A percentile compares a stretch with the other conserved stretches of the same genome.
Evolutionary conservation across 345 rosid genomes (phyloP).

Genomic region (Aquilaria sinensis): DNA sequence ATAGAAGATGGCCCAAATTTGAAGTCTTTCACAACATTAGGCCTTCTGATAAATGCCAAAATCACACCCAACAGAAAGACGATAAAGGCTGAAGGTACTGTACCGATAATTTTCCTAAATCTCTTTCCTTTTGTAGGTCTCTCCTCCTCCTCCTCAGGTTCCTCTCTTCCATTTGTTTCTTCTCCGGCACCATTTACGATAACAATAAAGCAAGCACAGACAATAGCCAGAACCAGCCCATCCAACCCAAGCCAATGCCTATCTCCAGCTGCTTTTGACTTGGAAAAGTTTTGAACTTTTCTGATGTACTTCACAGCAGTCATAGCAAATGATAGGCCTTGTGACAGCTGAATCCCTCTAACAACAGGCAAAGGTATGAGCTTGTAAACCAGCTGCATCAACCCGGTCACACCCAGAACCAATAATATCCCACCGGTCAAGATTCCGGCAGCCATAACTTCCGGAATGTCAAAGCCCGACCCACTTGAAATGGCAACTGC

Average conservation of each 20-base stretch:
- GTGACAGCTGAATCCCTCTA: conserved; percentile 82
- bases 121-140: conserved; percentile 23
- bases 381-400: conserved; percentile 67
- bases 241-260: conserved; percentile 77
- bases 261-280: conserved; percentile 47
- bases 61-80: conserved; percentile 63
- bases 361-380: conserved; percentile 63
- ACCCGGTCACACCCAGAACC: conserved; percentile 58
- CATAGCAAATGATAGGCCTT: conserved; percentile 76
- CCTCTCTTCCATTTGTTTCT: conserved; percentile 22
- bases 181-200: conserved; percentile 63
- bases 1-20: conserved; percentile 60
- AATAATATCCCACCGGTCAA: conserved; percentile 63
- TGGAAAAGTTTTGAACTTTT: conserved; percentile 53
- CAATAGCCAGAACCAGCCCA: conserved; percentile 64
- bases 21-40: conserved; percentile 36
- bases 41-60: conserved; percentile 55
- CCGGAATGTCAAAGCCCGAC: conserved; percentile 58
- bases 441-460: conserved; percentile 72
- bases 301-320: conserved; percentile 65
- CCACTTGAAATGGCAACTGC: conserved; percentile 57
- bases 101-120: conserved; percentile 28
- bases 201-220: conserved; percentile 54
- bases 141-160: conserved; percentile 10
- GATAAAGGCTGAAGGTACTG: conserved; percentile 67